Conservation (phyloP, 1,284 basidiomycete species). For the Pseudozyma sp. region DNA sequence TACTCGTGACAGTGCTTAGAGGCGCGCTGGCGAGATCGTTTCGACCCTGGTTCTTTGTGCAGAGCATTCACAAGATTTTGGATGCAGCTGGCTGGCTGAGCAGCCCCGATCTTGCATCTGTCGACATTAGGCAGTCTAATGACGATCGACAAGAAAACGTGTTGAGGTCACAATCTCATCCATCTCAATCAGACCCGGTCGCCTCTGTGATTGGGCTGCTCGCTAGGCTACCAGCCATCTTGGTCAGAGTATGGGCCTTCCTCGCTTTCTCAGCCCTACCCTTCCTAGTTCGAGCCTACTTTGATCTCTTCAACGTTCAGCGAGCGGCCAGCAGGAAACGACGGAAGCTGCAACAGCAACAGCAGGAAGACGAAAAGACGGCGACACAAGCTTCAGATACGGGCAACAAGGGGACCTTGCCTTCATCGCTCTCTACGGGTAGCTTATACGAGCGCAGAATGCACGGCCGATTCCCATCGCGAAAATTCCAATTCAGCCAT, state of each 20-base stretch:
- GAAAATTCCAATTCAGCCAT: constrained; percentile 24
- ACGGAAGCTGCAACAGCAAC: constrained; percentile 8
- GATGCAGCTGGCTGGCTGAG: constrained; percentile 33
- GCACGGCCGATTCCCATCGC: constrained; percentile 50
- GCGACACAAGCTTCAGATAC: not conserved
- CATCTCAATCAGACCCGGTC: not conserved
- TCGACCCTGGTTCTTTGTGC: constrained; percentile 51
- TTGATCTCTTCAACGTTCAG: constrained; percentile 49
- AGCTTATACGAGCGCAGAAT: constrained; percentile 42
- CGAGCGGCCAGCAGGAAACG: constrained; percentile 23
- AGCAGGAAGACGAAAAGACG: not conserved
- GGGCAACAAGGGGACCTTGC: constrained; percentile 8
- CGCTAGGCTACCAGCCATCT: constrained; percentile 17
- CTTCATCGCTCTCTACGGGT: constrained; percentile 26
- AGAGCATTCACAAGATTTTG: constrained; percentile 45
- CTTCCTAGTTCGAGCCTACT: constrained; percentile 30
- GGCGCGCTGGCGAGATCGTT: constrained; percentile 33
- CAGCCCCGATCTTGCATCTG: constrained; percentile 8
- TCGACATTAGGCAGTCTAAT: too few relatives aligned
- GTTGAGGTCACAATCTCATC: not conserved
- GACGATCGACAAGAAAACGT: not conserved
- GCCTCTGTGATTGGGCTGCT: constrained; percentile 4
- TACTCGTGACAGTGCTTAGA: constrained; percentile 43
- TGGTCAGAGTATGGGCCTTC: constrained; percentile 33
- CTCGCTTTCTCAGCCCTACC: constrained; percentile 26